Conservation (phyloP, 495 filamentous ascomycete species). For the Lentithecium fluviatile region DNA sequence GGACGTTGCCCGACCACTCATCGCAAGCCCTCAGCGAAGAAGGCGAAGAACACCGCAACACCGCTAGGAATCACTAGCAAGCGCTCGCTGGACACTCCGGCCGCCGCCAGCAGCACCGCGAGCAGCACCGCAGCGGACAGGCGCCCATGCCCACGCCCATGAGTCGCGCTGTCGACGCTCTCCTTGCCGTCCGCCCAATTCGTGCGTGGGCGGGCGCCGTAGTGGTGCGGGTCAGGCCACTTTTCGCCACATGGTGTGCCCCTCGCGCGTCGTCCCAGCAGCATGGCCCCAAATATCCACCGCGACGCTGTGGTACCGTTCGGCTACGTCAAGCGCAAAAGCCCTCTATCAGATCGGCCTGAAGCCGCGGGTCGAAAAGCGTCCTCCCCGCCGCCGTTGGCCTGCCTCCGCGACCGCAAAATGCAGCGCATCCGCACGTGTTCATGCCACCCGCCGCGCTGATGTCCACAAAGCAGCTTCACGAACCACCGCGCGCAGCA, state of each 20-base stretch:
- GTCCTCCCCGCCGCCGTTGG: neutral
- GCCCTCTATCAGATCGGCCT: conserved; percentile 7
- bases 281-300: neutral
- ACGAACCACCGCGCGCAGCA: no score
- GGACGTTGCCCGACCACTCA: conserved; percentile 3
- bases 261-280: neutral
- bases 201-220: neutral
- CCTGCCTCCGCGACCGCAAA: neutral
- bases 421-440: conserved; percentile 28
- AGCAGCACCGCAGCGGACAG: no score
- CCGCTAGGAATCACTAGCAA: conserved; percentile 5
- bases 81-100: no score
- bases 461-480: no score
- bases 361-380: neutral
- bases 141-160: neutral
- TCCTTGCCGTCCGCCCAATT: no score
- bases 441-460: conserved; percentile 7
- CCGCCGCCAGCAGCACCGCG: no score
- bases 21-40: neutral
- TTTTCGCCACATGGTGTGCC: conserved; percentile 2
- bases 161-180: neutral
- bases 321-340: conserved; percentile 3
- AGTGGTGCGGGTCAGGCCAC: conserved; percentile 5
- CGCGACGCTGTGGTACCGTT: neutral
- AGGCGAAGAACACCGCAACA: neutral